These are phyloP conservation scores for Solanum commersonii DNA, from an alignment of 257 asterid species.

Conservation along the genomic window DNA sequence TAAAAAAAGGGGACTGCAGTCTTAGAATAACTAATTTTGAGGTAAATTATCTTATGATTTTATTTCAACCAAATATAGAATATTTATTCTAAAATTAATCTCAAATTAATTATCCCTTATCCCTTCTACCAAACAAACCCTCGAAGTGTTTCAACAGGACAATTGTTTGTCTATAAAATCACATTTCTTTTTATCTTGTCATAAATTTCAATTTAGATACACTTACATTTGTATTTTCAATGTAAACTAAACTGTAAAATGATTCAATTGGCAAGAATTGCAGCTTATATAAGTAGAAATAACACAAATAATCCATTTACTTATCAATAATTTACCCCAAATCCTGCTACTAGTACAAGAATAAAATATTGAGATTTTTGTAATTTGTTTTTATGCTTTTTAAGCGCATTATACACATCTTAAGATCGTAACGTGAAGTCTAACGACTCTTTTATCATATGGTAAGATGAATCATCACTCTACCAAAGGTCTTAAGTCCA, in stretches of 20 bases:
- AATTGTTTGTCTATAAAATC: not conserved
- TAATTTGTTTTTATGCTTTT: not conserved
- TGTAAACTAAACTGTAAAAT: not conserved
- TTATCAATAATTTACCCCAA: not conserved
- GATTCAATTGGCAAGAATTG: not conserved
- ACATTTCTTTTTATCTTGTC: not conserved
- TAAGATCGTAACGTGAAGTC: not conserved
- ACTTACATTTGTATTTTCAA: not conserved
- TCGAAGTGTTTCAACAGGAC: not conserved
- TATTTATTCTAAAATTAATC: too few relatives aligned
- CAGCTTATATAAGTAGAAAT: not conserved
- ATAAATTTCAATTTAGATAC: too few relatives aligned
- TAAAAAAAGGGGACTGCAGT: too few relatives aligned
- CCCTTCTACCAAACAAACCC: not conserved
- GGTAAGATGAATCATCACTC: not conserved
- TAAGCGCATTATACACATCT: not conserved
- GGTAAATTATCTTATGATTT: not conserved
- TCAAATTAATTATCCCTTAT: not conserved
- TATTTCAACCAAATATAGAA: not conserved
- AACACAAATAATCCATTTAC: not conserved
- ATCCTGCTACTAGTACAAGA: not conserved
- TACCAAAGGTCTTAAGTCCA: not conserved
- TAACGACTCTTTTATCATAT: not conserved
- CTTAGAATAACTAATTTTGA: not conserved
- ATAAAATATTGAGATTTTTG: not conserved